These are phyloP conservation scores for Helicocarpus griseus DNA, from an alignment of 2,329 filamentous ascomycete genomes.

Conservation along the genomic window DNA sequence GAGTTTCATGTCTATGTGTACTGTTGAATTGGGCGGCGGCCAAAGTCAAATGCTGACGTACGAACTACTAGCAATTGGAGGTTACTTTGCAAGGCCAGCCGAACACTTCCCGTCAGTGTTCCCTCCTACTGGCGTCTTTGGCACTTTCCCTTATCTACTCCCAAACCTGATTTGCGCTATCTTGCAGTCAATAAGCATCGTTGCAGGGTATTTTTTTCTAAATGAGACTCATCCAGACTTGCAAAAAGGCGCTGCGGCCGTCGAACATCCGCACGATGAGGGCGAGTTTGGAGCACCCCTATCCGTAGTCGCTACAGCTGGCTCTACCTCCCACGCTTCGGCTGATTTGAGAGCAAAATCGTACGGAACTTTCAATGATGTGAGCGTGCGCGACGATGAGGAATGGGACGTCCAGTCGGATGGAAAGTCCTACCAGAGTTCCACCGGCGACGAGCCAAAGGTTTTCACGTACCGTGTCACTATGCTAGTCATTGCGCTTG, in stretches of 20 bases:
- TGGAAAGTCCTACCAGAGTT: conserved; percentile 23
- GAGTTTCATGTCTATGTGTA: not conserved
- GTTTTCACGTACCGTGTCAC: conserved; percentile 57
- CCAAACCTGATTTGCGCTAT: conserved; percentile 77
- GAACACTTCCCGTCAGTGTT: conserved; percentile 64
- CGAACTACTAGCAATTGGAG: conserved; percentile 56
- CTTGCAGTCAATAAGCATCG: conserved; percentile 67
- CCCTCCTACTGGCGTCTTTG: conserved; percentile 59
- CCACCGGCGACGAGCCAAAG: conserved; percentile 15
- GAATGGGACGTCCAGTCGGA: conserved; percentile 43
- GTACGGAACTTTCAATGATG: conserved; percentile 62
- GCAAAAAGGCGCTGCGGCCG: conserved; percentile 42
- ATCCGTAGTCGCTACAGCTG: conserved; percentile 61
- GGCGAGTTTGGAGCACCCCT: conserved; percentile 11
- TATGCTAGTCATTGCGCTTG: conserved; percentile 69
- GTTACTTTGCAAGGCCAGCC: conserved; percentile 71
- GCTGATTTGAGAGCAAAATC: conserved; percentile 68
- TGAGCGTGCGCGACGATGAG: conserved; percentile 46
- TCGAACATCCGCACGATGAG: conserved; percentile 48
- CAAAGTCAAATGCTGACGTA: not conserved
- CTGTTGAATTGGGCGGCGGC: not conserved
- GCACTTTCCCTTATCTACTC: conserved; percentile 72
- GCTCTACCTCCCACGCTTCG: conserved; percentile 61
- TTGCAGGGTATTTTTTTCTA: conserved; percentile 69
- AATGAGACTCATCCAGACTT: conserved; percentile 85